phyloP scores from a whole-genome alignment of 208 protist genomes.

The Plasmodiophora brassicae region DNA sequence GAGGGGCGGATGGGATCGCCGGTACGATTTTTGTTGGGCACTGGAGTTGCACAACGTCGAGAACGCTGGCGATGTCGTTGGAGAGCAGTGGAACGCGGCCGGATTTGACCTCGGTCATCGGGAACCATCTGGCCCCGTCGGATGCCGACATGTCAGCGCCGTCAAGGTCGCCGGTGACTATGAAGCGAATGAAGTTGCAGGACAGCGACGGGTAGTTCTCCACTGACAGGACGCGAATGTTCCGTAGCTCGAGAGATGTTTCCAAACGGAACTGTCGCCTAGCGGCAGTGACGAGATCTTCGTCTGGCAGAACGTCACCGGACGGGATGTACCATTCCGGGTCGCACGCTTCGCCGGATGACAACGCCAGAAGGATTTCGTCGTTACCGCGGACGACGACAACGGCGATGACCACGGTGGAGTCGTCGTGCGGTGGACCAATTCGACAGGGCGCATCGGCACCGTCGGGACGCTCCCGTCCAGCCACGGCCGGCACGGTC shows the following conservation, averaged over 20 bases:
- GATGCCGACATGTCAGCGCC: too few species aligned
- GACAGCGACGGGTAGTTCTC: constrained; percentile 14
- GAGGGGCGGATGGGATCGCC: neutral
- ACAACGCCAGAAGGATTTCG: neutral
- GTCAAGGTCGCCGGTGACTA: neutral
- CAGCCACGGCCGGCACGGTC: neutral
- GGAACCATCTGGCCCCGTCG: neutral
- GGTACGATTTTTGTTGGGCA: too few species aligned
- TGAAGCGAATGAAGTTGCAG: neutral
- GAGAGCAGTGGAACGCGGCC: neutral
- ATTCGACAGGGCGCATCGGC: neutral
- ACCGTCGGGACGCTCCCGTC: neutral
- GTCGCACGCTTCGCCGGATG: neutral
- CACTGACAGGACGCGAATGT: neutral
- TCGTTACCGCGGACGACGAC: neutral
- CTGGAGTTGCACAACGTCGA: neutral
- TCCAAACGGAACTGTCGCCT: neutral
- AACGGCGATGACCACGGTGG: neutral
- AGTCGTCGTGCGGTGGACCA: neutral
- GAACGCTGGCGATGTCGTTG: neutral
- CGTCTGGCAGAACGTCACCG: neutral
- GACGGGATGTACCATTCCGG: constrained; percentile 11
- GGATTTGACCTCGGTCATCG: neutral
- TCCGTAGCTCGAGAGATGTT: neutral
- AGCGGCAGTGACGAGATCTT: neutral